These are phyloP conservation scores for Hevea brasiliensis DNA, from an alignment of 345 rosid genomes.

Conservation along the genomic window DNA sequence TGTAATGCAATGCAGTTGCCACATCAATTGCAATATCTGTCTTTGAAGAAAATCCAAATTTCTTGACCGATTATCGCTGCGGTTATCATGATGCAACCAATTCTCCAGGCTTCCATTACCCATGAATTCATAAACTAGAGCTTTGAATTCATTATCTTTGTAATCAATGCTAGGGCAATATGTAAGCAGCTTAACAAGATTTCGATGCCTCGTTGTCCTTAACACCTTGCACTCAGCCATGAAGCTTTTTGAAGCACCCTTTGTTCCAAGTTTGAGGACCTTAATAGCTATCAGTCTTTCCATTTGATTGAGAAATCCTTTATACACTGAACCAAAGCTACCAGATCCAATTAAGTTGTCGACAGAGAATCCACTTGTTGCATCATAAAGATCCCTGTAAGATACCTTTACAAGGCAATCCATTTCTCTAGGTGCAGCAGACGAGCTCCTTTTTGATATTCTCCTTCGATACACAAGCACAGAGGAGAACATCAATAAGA, in stretches of 20 bases:
- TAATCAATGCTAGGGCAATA: slow-evolving; percentile 10
- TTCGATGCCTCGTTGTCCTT: neutral
- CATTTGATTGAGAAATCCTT: neutral
- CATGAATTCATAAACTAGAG: neutral
- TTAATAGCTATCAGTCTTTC: neutral
- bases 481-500: neutral
- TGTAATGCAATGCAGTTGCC: slow-evolving; percentile 13
- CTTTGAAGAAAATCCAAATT: neutral
- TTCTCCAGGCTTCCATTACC: slow-evolving; percentile 13
- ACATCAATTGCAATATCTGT: slow-evolving; percentile 12
- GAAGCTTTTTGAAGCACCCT: slow-evolving; percentile 8
- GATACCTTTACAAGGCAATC: neutral
- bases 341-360: slow-evolving; percentile 1
- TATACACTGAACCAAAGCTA: too few relatives aligned
- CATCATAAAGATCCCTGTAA: neutral
- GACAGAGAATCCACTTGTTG: neutral
- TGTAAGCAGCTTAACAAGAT: slow-evolving; percentile 11
- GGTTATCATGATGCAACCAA: slow-evolving; percentile 8
- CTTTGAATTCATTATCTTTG: slow-evolving; percentile 21
- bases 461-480: neutral
- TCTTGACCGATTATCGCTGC: neutral
- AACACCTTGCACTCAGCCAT: slow-evolving; percentile 6
- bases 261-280: slow-evolving; percentile 6
- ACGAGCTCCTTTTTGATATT: neutral
- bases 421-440: neutral